Evolutionary conservation across 345 rosid genomes (phyloP).

Genomic region (Salix brachista): DNA sequence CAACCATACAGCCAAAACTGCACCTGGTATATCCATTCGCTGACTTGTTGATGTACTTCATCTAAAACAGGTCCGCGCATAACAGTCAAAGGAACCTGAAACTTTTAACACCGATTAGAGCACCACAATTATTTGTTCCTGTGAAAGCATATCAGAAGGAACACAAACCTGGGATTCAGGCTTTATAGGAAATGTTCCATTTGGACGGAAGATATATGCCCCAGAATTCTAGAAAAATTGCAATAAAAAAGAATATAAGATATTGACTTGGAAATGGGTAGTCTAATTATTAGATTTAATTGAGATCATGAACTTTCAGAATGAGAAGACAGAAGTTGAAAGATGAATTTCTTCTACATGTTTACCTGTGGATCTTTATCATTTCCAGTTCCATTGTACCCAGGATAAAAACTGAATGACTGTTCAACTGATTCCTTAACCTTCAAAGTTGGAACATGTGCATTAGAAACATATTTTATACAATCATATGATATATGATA

Average conservation of each 20-base stretch:
- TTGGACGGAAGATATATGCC: slow-evolving; percentile 94
- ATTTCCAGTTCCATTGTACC: slow-evolving; percentile 54
- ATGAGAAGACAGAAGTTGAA: not conserved
- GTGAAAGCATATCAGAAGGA: slow-evolving; percentile 13
- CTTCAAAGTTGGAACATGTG: slow-evolving; percentile 36
- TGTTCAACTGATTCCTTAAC: slow-evolving; percentile 62
- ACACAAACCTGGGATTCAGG: slow-evolving; percentile 59
- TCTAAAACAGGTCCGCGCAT: slow-evolving; percentile 68
- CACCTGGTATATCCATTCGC: slow-evolving; percentile 90
- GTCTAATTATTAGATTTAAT: slow-evolving; percentile 3
- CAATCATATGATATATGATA: not conserved
- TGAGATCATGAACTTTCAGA: slow-evolving; percentile 2
- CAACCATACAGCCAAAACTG: slow-evolving; percentile 7
- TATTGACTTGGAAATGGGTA: not conserved
- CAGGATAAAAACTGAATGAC: slow-evolving; percentile 66
- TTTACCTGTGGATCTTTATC: slow-evolving; percentile 75
- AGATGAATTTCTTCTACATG: slow-evolving; percentile 12
- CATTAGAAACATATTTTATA: slow-evolving; percentile 22
- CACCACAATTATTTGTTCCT: slow-evolving; percentile 6
- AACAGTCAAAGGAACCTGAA: slow-evolving; percentile 66
- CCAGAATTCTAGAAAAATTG: slow-evolving; percentile 60
- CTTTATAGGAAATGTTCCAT: slow-evolving; percentile 56
- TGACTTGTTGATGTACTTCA: slow-evolving; percentile 81
- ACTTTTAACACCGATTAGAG: slow-evolving; percentile 7
- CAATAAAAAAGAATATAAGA: slow-evolving; percentile 11